phyloP scores from a whole-genome alignment of 192 early-diverging fungal species.

The Backusella macrospora region DNA sequence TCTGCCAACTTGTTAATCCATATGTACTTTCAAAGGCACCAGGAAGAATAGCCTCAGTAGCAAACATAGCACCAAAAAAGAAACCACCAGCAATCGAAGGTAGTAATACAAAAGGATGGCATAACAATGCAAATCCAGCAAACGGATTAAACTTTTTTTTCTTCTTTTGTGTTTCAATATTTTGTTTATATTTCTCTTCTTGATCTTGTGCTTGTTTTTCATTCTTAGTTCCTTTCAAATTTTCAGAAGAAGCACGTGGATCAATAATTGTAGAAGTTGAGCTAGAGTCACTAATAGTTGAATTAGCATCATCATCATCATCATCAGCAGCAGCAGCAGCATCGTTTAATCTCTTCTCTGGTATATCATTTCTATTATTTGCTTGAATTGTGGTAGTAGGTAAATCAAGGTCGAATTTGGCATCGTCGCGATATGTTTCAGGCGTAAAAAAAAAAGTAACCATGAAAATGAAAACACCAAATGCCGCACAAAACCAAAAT shows the following conservation, averaged over 20 bases:
- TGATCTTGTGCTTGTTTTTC: not conserved
- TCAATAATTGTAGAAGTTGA: not conserved
- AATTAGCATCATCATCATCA: conserved; percentile 13
- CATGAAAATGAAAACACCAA: conserved; percentile 39
- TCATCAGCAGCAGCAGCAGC: conserved; percentile 6
- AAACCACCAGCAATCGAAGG: conserved; percentile 42
- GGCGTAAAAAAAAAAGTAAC: conserved; percentile 49
- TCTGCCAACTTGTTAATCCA: conserved; percentile 28
- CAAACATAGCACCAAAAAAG: conserved; percentile 51
- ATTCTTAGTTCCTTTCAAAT: not conserved
- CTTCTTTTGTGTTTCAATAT: not conserved
- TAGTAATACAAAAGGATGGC: conserved; percentile 44
- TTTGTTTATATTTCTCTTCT: not conserved
- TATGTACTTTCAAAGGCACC: conserved; percentile 12
- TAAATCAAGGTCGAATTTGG: not conserved
- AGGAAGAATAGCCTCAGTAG: conserved; percentile 39
- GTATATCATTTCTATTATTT: not conserved
- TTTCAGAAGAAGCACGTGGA: not conserved
- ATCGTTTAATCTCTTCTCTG: not conserved
- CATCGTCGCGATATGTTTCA: conserved; percentile 48
- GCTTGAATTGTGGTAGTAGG: not conserved
- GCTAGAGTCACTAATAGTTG: not conserved
- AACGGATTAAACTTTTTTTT: conserved; percentile 23
- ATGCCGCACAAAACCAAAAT: conserved; percentile 48
- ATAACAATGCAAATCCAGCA: conserved; percentile 29